phyloP scores from a whole-genome alignment of 1,284 basidiomycete genomes.

The Cerioporus squamosus region DNA sequence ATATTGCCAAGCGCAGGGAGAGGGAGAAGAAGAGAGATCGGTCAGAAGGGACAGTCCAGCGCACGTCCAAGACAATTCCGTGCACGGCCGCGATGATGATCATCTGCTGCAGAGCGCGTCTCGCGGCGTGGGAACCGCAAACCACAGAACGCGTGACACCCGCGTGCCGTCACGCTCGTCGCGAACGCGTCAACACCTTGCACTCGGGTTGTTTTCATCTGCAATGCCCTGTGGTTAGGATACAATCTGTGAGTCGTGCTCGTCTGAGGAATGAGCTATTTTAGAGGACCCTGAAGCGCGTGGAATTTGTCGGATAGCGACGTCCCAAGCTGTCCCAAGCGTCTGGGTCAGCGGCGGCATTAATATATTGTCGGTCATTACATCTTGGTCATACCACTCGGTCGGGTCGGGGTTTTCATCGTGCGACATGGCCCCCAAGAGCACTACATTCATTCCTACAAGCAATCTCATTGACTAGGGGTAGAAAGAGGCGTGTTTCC shows the following conservation, averaged over 20 bases:
- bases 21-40: slow-evolving; percentile 3
- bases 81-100: slow-evolving; percentile 20
- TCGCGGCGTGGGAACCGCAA: slow-evolving; percentile 19
- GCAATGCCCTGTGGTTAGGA: too few species aligned
- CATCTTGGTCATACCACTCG: slow-evolving; percentile 10
- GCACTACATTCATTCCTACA: not conserved
- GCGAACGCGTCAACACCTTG: not conserved
- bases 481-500: not conserved
- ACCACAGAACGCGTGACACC: slow-evolving; percentile 18
- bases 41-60: slow-evolving; percentile 3
- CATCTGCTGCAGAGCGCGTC: slow-evolving; percentile 1
- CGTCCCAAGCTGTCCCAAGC: slow-evolving; percentile 11
- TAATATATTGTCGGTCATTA: too few species aligned
- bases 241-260: too few species aligned
- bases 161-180: slow-evolving; percentile 14
- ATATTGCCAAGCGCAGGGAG: slow-evolving; percentile 35
- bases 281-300: not conserved
- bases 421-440: slow-evolving; percentile 13
- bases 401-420: slow-evolving; percentile 11
- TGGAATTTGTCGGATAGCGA: not conserved
- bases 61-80: not conserved
- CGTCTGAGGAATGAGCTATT: too few species aligned
- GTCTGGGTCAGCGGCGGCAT: slow-evolving; percentile 6
- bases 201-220: not conserved
- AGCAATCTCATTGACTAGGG: not conserved